Base-by-base conservation (phyloP, 441 rosid species). In the Aquilaria agallochum region DNA sequence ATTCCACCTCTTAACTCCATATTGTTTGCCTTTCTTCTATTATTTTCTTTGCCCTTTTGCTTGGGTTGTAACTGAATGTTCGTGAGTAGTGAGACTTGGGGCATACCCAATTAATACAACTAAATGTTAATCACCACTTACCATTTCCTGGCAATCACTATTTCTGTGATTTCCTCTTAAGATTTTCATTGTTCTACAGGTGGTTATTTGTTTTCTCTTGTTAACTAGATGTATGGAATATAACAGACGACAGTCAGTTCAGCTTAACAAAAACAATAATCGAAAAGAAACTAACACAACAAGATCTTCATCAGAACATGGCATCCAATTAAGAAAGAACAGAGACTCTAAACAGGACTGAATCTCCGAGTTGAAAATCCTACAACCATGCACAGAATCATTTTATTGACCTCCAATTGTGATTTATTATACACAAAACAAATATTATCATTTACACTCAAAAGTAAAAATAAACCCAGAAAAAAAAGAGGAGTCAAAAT, bases 1-100 rank as follows among this genome's bases (percentile, higher is more conserved):
- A 58, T 58, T 78, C 81, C 70, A 11, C 66, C 59, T 79, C 90
- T 63, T 89, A 73, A 58, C 8, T 69, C 44, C 62, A 7, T 31
- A 62, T 10, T 15, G 51, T 14, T 52, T 12, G 9, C 49, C 49
- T 15, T 36, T 27, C 65, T 74, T 52, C 55, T 61, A 10, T 7
- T 4, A 40, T 51, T 51, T 75, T 36, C 33, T 45, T 57, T 58
- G 53, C 20, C 52, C 47, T 34, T 11, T 30, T 51, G 51, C 46
- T 40, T 40, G 45, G 9, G 45, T 40, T 60, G 30, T 42, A 55
- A 60, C 5, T 31, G 57, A 59, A 56, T n/a, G 33, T 50, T 68
- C 59, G 15, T 42, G 47, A 47, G 50, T 20, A 20, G 27, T 20
- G 27, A 20, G 27, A 20, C 27, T 20, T 20, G 27, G 27, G 27